Percentiles rank a stretch among this genome's conserved stretches.
Conservation (phyloP, 495 filamentous ascomycete species). For the Bacidia gigantensis region DNA sequence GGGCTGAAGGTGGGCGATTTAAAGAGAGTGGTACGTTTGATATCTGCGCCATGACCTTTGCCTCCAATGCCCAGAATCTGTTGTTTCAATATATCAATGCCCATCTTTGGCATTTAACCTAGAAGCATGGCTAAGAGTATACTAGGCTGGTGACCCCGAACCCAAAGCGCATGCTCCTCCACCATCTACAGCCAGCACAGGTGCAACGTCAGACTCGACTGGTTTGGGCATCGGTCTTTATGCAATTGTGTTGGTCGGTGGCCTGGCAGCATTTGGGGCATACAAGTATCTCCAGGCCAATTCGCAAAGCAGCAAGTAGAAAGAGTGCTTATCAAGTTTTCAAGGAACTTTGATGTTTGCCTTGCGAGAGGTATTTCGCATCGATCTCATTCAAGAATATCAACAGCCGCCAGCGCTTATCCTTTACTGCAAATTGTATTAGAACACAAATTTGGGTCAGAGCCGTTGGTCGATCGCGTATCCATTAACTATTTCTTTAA, state of each 20-base stretch:
- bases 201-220: slow-evolving; percentile 32
- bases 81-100: slow-evolving; percentile 4
- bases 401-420: too few relatives aligned
- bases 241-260: slow-evolving; percentile 66
- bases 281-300: slow-evolving; percentile 75
- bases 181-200: slow-evolving; percentile 31
- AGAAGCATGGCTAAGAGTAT: neutral
- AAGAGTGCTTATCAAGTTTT: too few relatives aligned
- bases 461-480: too few relatives aligned
- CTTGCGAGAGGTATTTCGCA: too few relatives aligned
- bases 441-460: too few relatives aligned
- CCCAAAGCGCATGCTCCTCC: slow-evolving; percentile 37
- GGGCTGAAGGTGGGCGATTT: slow-evolving; percentile 64
- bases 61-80: neutral
- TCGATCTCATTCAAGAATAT: too few relatives aligned
- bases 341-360: too few relatives aligned
- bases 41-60: slow-evolving; percentile 5
- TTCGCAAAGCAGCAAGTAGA: slow-evolving; percentile 9
- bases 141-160: slow-evolving; percentile 71
- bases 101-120: too few relatives aligned
- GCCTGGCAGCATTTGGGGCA: slow-evolving; percentile 59
- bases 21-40: slow-evolving; percentile 63
- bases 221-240: slow-evolving; percentile 73
- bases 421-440: too few relatives aligned
- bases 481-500: too few relatives aligned